phyloP scores from a whole-genome alignment of 257 asterid species.

The Rauvolfia tetraphylla region DNA sequence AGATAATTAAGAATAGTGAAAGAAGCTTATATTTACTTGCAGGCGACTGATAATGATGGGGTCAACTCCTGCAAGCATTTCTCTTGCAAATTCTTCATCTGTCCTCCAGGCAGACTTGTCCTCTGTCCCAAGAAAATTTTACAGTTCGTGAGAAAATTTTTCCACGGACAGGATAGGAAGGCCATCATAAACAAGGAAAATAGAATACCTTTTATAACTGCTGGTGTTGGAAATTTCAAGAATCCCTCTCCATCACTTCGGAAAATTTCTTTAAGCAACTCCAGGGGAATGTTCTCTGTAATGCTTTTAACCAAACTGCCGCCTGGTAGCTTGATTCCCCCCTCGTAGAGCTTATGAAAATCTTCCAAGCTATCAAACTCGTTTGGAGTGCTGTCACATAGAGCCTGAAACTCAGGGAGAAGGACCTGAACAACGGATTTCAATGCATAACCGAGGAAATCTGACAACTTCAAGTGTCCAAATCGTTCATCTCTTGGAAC shows the following conservation, averaged over 20 bases:
- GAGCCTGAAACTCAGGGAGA: slow-evolving; percentile 21
- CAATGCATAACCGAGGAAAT: slow-evolving; percentile 23
- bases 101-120: slow-evolving; percentile 67
- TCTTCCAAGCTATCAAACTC: slow-evolving; percentile 27
- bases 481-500: slow-evolving; percentile 36
- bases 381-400: slow-evolving; percentile 19
- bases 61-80: slow-evolving; percentile 76
- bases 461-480: slow-evolving; percentile 31
- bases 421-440: slow-evolving; percentile 27
- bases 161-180: neutral
- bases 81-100: slow-evolving; percentile 76
- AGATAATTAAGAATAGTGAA: too few species aligned
- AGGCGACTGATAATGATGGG: slow-evolving; percentile 62
- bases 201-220: slow-evolving; percentile 52
- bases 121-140: slow-evolving; percentile 29
- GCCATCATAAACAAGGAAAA: slow-evolving; percentile 17
- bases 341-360: slow-evolving; percentile 26
- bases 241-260: slow-evolving; percentile 23
- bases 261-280: slow-evolving; percentile 21
- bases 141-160: neutral
- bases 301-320: slow-evolving; percentile 8
- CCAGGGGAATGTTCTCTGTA: slow-evolving; percentile 16
- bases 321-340: slow-evolving; percentile 22
- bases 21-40: too few species aligned
- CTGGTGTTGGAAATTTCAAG: slow-evolving; percentile 22